These are phyloP conservation scores for Cryptosporidium parvum DNA, from an alignment of 169 alveolate genomes.

Conservation along the genomic window DNA sequence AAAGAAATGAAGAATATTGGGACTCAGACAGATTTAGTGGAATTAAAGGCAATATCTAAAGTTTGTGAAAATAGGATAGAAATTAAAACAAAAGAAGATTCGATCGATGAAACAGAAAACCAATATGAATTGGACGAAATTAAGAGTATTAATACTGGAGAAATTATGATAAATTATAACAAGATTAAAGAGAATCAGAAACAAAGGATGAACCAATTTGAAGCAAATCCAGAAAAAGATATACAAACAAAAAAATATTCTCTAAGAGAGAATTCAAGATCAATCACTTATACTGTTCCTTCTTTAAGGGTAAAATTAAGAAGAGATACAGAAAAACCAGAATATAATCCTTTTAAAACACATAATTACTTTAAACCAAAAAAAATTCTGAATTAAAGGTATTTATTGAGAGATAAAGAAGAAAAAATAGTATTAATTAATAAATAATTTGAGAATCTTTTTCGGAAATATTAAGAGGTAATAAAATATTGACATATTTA, in stretches of 20 bases:
- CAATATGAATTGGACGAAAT: conserved; percentile 12
- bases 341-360: conserved; percentile 67
- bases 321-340: conserved; percentile 76
- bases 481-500: conserved; percentile 78
- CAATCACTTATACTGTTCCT: conserved; percentile 60
- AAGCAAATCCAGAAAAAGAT: background rate
- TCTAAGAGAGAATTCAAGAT: conserved; percentile 59
- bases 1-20: conserved; percentile 12
- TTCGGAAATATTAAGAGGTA: conserved; percentile 79
- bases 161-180: background rate
- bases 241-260: conserved; percentile 26
- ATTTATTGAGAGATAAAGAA: background rate
- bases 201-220: background rate
- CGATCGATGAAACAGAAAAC: background rate
- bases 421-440: background rate
- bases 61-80: conserved; percentile 5
- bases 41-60: background rate
- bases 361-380: conserved; percentile 58
- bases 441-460: conserved; percentile 70
- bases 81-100: background rate
- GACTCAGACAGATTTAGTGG: conserved; percentile 34
- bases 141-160: background rate
- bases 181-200: background rate
- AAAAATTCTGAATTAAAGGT: conserved; percentile 16
- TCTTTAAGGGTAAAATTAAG: conserved; percentile 70